Conservation (phyloP, 2,329 filamentous ascomycete genomes). For the Aureobasidium uvarum region DNA sequence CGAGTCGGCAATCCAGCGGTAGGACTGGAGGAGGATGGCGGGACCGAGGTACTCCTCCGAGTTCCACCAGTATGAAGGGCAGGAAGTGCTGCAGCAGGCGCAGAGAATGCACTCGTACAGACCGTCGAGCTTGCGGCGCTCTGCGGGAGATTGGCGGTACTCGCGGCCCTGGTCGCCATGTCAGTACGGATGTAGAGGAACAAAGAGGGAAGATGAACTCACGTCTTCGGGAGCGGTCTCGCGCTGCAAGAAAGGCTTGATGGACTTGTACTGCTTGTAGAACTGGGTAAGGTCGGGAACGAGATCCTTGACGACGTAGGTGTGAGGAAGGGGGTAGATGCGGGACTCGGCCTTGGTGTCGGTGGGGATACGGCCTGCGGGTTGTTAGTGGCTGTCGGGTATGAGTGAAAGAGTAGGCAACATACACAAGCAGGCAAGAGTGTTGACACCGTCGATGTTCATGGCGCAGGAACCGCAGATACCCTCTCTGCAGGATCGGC, state of each 20-base stretch:
- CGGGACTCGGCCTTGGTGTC: constrained; percentile 78
- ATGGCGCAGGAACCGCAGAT: constrained; percentile 99
- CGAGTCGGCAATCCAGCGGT: constrained; percentile 94
- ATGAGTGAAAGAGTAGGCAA: constrained; percentile 33
- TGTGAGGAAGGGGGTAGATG: constrained; percentile 97
- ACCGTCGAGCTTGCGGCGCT: constrained; percentile 95
- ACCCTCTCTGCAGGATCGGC: constrained; percentile 92
- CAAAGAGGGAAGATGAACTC: constrained; percentile 43
- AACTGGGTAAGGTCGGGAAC: constrained; percentile 97
- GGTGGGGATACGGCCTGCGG: constrained; percentile 81
- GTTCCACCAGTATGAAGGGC: constrained; percentile 99
- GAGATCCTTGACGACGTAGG: constrained; percentile 98
- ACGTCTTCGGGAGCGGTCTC: constrained; percentile 81
- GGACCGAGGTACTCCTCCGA: constrained; percentile 97
- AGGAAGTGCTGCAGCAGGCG: constrained; percentile 98
- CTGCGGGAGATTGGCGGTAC: constrained; percentile 83
- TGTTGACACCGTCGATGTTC: constrained; percentile 99
- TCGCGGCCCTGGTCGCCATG: constrained; percentile 70
- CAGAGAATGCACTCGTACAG: constrained; percentile 99
- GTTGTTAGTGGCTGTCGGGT: neutral
- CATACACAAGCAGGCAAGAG: constrained; percentile 93
- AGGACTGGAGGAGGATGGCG: constrained; percentile 93
- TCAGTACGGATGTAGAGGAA: constrained; percentile 18
- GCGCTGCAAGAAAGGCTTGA: constrained; percentile 97
- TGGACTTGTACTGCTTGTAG: constrained; percentile 99